These are phyloP conservation scores for Alternaria infectoria DNA, from an alignment of 2,329 filamentous ascomycete genomes.

Conservation along the genomic window DNA sequence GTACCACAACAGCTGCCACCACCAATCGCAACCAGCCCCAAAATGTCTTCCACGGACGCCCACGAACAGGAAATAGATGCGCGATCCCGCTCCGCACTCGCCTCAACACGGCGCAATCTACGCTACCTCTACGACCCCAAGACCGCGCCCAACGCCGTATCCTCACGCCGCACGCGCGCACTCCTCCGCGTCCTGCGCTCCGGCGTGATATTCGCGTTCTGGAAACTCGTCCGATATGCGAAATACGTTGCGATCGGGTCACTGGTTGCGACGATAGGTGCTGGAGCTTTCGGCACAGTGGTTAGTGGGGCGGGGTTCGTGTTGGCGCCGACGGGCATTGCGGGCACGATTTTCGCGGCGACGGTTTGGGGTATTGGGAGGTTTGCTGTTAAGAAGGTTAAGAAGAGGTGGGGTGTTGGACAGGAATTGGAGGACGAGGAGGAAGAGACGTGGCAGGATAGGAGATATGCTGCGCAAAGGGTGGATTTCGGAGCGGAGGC, in stretches of 20 bases:
- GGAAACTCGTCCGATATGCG: constrained; percentile 51
- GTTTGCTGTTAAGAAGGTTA: constrained; percentile 45
- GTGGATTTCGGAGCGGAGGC: constrained; percentile 24
- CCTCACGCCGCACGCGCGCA: constrained; percentile 48
- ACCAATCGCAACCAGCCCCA: background rate
- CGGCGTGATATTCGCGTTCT: constrained; percentile 50
- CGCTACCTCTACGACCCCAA: constrained; percentile 48
- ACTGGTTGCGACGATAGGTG: constrained; percentile 48
- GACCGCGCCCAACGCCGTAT: constrained; percentile 31
- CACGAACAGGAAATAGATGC: constrained; percentile 24
- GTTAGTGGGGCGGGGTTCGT: constrained; percentile 51
- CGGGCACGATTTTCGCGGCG: constrained; percentile 45
- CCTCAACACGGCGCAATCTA: constrained; percentile 38
- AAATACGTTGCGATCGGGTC: constrained; percentile 53
- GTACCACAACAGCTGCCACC: background rate
- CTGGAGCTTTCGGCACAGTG: constrained; percentile 45
- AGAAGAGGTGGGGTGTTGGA: constrained; percentile 32
- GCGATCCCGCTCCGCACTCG: constrained; percentile 33
- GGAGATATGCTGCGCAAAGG: constrained; percentile 10
- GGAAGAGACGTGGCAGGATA: constrained; percentile 30
- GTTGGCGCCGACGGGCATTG: constrained; percentile 51
- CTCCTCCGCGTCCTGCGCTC: constrained; percentile 49
- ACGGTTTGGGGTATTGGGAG: constrained; percentile 49
- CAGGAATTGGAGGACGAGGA: constrained; percentile 25
- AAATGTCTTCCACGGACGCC: constrained; percentile 4